Evolutionary conservation across 441 rosid species (phyloP).

Genomic region (Gossypium gossypioides): DNA sequence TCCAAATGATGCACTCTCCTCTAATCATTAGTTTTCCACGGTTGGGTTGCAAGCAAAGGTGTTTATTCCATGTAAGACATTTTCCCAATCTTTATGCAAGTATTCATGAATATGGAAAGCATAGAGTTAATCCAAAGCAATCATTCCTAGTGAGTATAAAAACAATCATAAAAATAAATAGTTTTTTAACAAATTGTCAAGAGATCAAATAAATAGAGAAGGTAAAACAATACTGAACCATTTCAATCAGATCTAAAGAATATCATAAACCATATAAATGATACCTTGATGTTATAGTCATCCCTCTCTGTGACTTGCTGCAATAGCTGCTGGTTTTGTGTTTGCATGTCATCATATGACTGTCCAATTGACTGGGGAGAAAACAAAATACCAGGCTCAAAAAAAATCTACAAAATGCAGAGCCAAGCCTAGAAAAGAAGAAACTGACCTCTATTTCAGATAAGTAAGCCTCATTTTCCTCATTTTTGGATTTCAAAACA

Average conservation of each 20-base stretch:
- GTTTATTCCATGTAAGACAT: background rate
- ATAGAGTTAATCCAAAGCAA: background rate
- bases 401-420: slow-evolving; percentile 17
- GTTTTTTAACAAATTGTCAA: background rate
- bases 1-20: background rate
- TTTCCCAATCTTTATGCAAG: background rate
- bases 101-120: background rate
- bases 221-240: background rate
- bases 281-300: slow-evolving; percentile 95
- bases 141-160: background rate
- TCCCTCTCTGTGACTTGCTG: slow-evolving; percentile 94
- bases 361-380: slow-evolving; percentile 78
- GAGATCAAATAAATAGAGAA: background rate
- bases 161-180: background rate
- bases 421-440: slow-evolving; percentile 7
- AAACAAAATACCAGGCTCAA: slow-evolving; percentile 25
- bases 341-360: slow-evolving; percentile 90
- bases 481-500: slow-evolving; percentile 69
- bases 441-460: slow-evolving; percentile 86
- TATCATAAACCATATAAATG: slow-evolving; percentile 4
- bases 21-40: background rate
- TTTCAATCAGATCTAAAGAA: background rate
- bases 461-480: slow-evolving; percentile 80
- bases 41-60: background rate
- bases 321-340: slow-evolving; percentile 86